Conservation (phyloP, 2,329 filamentous ascomycete genomes). For the Aspergillus sp. region DNA sequence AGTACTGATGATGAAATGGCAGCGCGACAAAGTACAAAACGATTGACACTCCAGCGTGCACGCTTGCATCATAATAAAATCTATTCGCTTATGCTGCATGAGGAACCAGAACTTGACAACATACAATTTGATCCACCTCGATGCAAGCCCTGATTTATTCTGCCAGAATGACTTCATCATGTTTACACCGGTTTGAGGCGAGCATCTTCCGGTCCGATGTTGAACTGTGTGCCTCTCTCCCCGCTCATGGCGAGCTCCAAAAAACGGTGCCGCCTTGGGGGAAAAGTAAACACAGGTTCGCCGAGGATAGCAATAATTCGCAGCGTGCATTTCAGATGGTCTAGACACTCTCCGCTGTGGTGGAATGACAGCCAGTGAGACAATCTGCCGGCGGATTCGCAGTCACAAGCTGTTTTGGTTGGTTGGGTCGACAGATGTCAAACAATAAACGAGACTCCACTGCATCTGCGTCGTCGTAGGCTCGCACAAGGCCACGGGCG, state of each 20-base stretch:
- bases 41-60: slow-evolving; percentile 7
- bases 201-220: background rate
- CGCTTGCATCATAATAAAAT: slow-evolving; percentile 11
- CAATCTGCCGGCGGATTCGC: slow-evolving; percentile 12
- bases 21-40: slow-evolving; percentile 7
- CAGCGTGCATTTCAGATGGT: slow-evolving; percentile 11
- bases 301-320: slow-evolving; percentile 7
- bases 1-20: slow-evolving; percentile 14
- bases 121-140: slow-evolving; percentile 7
- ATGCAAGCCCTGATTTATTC: slow-evolving; percentile 3
- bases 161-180: slow-evolving; percentile 5
- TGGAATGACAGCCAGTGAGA: slow-evolving; percentile 19
- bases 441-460: slow-evolving; percentile 19
- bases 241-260: background rate
- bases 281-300: slow-evolving; percentile 8
- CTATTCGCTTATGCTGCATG: slow-evolving; percentile 11
- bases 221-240: background rate
- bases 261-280: slow-evolving; percentile 2
- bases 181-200: background rate
- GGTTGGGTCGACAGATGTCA: slow-evolving; percentile 28
- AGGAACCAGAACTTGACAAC: slow-evolving; percentile 7
- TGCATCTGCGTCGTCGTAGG: slow-evolving; percentile 12
- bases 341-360: slow-evolving; percentile 16
- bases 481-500: slow-evolving; percentile 17
- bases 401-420: slow-evolving; percentile 16